phyloP scores from a whole-genome alignment of 2,329 filamentous ascomycete species.

The Cercospora brassicicola region DNA sequence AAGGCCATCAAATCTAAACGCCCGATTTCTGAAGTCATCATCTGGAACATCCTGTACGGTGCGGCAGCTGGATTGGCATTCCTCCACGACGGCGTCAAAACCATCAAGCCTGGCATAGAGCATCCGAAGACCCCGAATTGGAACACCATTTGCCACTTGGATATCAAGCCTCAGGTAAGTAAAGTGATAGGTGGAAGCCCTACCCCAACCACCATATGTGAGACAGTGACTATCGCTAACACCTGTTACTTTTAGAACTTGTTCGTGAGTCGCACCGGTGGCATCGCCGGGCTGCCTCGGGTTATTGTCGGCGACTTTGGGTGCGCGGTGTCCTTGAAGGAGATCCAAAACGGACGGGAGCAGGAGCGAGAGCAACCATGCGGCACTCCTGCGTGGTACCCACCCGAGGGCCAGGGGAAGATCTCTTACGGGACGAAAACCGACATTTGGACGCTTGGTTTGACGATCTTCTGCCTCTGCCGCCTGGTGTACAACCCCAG shows the following conservation, averaged over 20 bases:
- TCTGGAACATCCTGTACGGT: conserved; percentile 20
- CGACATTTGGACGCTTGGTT: conserved; percentile 25
- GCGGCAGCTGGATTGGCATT: conserved; percentile 22
- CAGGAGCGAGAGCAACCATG: conserved; percentile 13
- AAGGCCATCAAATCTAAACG: background rate
- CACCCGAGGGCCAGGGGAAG: conserved; percentile 19
- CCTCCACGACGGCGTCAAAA: conserved; percentile 38
- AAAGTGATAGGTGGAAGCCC: no score
- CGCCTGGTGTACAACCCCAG: background rate
- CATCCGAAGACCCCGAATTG: conserved; percentile 1
- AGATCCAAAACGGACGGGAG: conserved; percentile 16
- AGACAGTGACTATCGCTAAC: no score
- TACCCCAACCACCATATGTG: no score
- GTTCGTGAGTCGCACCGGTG: conserved; percentile 12
- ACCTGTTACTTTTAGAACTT: conserved; percentile 13
- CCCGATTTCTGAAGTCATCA: background rate
- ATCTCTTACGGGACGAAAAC: conserved; percentile 21
- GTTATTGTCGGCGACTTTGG: conserved; percentile 29
- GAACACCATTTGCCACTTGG: conserved; percentile 23
- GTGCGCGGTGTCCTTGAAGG: conserved; percentile 18
- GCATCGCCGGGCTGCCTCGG: conserved; percentile 1
- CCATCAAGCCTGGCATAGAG: background rate
- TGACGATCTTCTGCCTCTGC: conserved; percentile 17
- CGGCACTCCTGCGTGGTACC: conserved; percentile 25
- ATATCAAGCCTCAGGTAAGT: conserved; percentile 18